A percentile compares a stretch with the other conserved stretches of the same genome.
These are phyloP conservation scores for Lophiotrema nucula DNA, from an alignment of 495 filamentous ascomycete genomes.

Conservation along the genomic window DNA sequence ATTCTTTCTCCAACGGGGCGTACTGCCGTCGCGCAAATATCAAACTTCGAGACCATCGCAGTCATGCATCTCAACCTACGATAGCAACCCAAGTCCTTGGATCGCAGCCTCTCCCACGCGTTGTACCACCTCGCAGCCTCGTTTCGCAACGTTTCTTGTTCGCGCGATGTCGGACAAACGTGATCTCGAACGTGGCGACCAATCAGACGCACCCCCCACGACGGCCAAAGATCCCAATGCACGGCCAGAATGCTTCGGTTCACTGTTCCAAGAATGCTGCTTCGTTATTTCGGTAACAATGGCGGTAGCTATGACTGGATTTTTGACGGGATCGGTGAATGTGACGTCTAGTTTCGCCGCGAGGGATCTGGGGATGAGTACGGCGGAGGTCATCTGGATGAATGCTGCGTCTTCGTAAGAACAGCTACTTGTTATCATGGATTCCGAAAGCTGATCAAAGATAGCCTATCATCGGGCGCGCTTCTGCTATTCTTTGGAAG, in stretches of 20 bases:
- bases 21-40: no score
- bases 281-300: conserved; percentile 69
- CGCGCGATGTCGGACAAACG: no score
- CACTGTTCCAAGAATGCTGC: conserved; percentile 61
- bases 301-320: conserved; percentile 64
- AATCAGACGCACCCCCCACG: no score
- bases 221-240: conserved; percentile 31
- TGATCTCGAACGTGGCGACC: no score
- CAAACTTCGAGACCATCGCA: no score
- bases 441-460: neutral
- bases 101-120: no score
- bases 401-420: conserved; percentile 56
- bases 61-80: no score
- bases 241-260: conserved; percentile 60
- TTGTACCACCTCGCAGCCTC: no score
- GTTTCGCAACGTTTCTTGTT: no score
- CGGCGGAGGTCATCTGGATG: conserved; percentile 70
- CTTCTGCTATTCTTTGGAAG: conserved; percentile 73
- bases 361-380: conserved; percentile 61
- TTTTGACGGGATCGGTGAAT: conserved; percentile 57
- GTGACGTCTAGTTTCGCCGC: conserved; percentile 66
- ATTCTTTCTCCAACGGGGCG: no score
- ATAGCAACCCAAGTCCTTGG: no score
- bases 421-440: neutral
- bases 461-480: conserved; percentile 64